phyloP scores from a whole-genome alignment of 2,329 filamentous ascomycete species.

The Fusarium virguliforme region DNA sequence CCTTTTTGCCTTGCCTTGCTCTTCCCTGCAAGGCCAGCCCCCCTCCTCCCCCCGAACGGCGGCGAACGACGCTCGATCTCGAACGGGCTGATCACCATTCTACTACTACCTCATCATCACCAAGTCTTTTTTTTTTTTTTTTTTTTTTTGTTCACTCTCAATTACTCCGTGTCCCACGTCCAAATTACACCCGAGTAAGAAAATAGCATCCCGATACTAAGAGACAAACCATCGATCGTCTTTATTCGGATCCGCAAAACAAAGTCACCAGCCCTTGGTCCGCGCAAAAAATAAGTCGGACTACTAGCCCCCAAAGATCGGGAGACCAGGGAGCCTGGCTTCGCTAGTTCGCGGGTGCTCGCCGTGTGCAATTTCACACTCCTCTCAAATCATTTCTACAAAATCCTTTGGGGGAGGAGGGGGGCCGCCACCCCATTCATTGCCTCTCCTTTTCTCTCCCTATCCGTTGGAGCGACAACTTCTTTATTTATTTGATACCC shows the following conservation, averaged over 20 bases:
- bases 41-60: background rate
- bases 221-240: background rate
- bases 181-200: background rate
- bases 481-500: background rate
- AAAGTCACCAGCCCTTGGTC: background rate
- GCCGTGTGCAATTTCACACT: constrained; percentile 8
- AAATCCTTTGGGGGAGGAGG: background rate
- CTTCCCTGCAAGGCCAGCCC: background rate
- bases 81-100: constrained; percentile 4
- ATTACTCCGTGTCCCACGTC: background rate
- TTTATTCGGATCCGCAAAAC: constrained; percentile 2
- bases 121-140: no score
- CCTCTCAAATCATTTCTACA: constrained; percentile 12
- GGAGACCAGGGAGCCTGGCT: constrained; percentile 11
- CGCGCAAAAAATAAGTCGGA: background rate
- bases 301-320: background rate
- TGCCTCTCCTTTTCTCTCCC: background rate
- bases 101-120: background rate
- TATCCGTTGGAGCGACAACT: background rate
- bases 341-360: constrained; percentile 2
- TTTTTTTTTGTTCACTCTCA: no score
- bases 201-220: constrained; percentile 7
- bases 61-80: background rate
- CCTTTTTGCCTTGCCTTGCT: background rate
- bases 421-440: constrained; percentile 1